Evolutionary conservation across 1,284 basidiomycete genomes (phyloP).

Genomic region (Trametes versicolor): DNA sequence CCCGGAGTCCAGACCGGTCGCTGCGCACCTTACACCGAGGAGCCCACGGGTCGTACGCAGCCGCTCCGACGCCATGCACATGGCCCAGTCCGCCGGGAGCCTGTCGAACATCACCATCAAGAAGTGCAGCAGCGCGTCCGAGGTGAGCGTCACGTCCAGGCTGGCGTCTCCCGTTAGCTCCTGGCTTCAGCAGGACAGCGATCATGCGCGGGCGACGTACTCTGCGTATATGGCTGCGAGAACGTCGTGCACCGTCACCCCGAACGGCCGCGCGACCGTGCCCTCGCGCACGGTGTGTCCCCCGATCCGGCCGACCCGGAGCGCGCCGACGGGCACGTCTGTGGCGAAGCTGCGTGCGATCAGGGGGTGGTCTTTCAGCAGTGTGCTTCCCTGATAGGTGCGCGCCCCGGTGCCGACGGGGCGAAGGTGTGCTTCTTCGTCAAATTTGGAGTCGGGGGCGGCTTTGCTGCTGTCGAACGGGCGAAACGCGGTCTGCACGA

Average conservation of each 20-base stretch:
- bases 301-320: not conserved
- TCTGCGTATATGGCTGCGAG: not conserved
- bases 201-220: not conserved
- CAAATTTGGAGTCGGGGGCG: too few relatives aligned
- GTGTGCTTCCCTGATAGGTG: too few relatives aligned
- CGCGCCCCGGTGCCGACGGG: constrained; percentile 43
- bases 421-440: not conserved
- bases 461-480: not conserved
- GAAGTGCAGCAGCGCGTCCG: constrained; percentile 4
- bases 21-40: not conserved
- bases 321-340: not conserved
- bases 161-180: not conserved
- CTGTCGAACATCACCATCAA: constrained; percentile 7
- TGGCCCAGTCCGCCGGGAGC: not conserved
- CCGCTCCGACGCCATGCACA: not conserved
- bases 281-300: not conserved
- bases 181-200: not conserved
- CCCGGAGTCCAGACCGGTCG: not conserved
- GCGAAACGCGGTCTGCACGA: not conserved
- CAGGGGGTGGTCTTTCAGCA: constrained; percentile 4
- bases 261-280: not conserved
- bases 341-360: constrained; percentile 5
- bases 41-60: not conserved
- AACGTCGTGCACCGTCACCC: constrained; percentile 9
- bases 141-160: not conserved